phyloP scores from a whole-genome alignment of 768 basidiomycete genomes.

The Pleurotus pulmonarius region DNA sequence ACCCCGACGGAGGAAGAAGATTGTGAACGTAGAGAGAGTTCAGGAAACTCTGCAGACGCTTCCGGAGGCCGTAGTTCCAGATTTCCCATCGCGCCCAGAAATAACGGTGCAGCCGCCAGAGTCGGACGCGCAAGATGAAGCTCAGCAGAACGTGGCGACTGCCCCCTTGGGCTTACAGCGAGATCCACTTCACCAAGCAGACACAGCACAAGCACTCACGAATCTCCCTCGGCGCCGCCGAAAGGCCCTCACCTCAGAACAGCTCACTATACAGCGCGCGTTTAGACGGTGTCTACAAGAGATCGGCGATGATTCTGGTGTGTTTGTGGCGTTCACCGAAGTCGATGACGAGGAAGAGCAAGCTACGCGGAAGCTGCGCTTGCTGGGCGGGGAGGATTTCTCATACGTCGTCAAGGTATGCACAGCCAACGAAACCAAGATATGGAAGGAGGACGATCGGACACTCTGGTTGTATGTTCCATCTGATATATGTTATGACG shows the following conservation, averaged over 20 bases:
- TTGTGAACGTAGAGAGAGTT: neutral
- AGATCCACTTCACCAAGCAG: neutral
- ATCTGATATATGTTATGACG: slow-evolving; percentile 3
- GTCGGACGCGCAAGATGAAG: neutral
- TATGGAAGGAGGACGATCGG: neutral
- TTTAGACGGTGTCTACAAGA: slow-evolving; percentile 6
- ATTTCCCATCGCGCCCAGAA: neutral
- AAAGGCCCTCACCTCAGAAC: slow-evolving; percentile 1
- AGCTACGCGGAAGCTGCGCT: neutral
- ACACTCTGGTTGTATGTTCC: slow-evolving; percentile 4
- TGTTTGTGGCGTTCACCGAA: slow-evolving; percentile 6
- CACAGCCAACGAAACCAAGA: neutral
- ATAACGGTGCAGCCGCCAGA: neutral
- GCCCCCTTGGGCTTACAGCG: neutral
- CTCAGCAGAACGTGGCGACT: neutral
- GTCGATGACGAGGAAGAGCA: slow-evolving; percentile 6
- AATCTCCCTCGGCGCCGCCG: slow-evolving; percentile 6
- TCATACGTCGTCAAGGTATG: slow-evolving; percentile 2
- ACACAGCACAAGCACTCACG: neutral
- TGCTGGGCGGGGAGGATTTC: slow-evolving; percentile 2
- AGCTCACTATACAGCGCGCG: slow-evolving; percentile 4
- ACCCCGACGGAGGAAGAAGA: slow-evolving; percentile 1
- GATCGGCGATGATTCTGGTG: slow-evolving; percentile 1
- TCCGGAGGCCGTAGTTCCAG: neutral
- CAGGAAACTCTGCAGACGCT: neutral